Percentiles rank a stretch among this genome's conserved stretches.
These are phyloP conservation scores for Amanita pseudoporphyria DNA, from an alignment of 768 basidiomycete genomes.

Conservation along the genomic window DNA sequence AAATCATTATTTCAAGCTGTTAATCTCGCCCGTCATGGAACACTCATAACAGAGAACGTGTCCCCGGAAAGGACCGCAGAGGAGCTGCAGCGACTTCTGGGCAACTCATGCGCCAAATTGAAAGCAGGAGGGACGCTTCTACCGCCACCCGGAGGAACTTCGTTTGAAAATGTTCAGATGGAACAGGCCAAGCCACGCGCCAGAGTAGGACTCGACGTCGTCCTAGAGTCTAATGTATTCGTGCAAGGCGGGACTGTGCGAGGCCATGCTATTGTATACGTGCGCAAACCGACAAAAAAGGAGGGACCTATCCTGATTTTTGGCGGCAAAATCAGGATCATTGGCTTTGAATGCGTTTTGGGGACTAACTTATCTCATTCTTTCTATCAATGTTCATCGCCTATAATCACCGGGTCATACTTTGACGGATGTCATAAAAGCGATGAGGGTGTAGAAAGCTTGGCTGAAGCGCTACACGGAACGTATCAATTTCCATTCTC, in stretches of 20 bases:
- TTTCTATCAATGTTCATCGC: constrained; percentile 70
- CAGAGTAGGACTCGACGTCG: constrained; percentile 74
- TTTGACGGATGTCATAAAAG: constrained; percentile 35
- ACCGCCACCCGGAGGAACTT: constrained; percentile 20
- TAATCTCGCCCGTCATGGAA: constrained; percentile 35
- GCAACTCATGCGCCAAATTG: constrained; percentile 47
- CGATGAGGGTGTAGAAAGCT: constrained; percentile 49
- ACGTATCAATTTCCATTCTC: constrained; percentile 63
- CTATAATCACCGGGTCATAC: constrained; percentile 39
- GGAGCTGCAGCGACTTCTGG: constrained; percentile 55
- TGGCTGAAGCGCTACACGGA: constrained; percentile 53
- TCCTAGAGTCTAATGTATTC: constrained; percentile 63
- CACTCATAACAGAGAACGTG: constrained; percentile 42
- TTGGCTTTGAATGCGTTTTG: constrained; percentile 75
- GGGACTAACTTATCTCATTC: constrained; percentile 54
- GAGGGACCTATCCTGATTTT: constrained; percentile 54
- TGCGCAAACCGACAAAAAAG: constrained; percentile 46
- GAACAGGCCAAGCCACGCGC: constrained; percentile 69
- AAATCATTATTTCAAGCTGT: constrained; percentile 2
- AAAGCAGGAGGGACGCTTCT: constrained; percentile 41
- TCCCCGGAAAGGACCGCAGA: constrained; percentile 39
- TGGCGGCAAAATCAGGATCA: constrained; percentile 67
- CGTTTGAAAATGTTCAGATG: constrained; percentile 24
- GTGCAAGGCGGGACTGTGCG: constrained; percentile 73
- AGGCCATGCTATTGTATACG: constrained; percentile 58